Percentiles rank a stretch among this genome's conserved stretches.
Conservation (phyloP, 352 stramenopile species). For the Globisporangium paddicum region DNA sequence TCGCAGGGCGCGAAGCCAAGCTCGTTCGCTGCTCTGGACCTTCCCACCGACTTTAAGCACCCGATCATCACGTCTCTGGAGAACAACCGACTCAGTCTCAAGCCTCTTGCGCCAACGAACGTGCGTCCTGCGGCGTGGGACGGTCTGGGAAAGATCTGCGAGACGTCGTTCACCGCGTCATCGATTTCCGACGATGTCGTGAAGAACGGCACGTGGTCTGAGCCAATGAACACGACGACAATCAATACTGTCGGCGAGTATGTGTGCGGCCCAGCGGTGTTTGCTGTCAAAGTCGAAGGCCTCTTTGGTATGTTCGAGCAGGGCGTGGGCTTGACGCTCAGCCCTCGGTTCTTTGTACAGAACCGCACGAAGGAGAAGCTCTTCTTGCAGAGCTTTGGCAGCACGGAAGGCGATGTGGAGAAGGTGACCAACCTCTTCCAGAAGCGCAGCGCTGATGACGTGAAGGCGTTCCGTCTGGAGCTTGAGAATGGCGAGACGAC, state of each 20-base stretch:
- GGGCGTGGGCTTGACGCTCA: slow-evolving; percentile 72
- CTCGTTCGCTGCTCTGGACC: slow-evolving; percentile 37
- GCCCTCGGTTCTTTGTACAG: slow-evolving; percentile 77
- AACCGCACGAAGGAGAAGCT: slow-evolving; percentile 81
- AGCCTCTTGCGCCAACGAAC: slow-evolving; percentile 41
- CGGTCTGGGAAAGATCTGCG: slow-evolving; percentile 45
- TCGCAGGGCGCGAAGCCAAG: slow-evolving; percentile 44
- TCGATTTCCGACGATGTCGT: slow-evolving; percentile 55
- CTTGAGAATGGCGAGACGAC: slow-evolving; percentile 61
- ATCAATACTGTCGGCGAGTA: slow-evolving; percentile 84
- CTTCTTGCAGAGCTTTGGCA: slow-evolving; percentile 68
- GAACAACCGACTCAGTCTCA: slow-evolving; percentile 67
- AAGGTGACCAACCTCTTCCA: slow-evolving; percentile 71
- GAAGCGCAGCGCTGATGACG: slow-evolving; percentile 57
- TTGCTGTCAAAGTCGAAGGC: slow-evolving; percentile 78
- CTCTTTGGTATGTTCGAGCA: slow-evolving; percentile 78
- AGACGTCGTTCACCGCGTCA: slow-evolving; percentile 39
- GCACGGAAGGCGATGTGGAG: slow-evolving; percentile 49
- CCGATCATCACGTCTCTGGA: slow-evolving; percentile 56
- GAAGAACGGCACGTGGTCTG: slow-evolving; percentile 66
- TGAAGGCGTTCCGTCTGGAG: slow-evolving; percentile 41
- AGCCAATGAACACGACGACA: slow-evolving; percentile 79
- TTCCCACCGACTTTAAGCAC: slow-evolving; percentile 47
- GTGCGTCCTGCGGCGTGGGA: slow-evolving; percentile 56
- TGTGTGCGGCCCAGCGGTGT: slow-evolving; percentile 65